Evolutionary conservation across 176 grass and related monocot species (phyloP), one percentile per base, ranked within the genome.

Genomic region (Cenchrus fungigraminus): DNA sequence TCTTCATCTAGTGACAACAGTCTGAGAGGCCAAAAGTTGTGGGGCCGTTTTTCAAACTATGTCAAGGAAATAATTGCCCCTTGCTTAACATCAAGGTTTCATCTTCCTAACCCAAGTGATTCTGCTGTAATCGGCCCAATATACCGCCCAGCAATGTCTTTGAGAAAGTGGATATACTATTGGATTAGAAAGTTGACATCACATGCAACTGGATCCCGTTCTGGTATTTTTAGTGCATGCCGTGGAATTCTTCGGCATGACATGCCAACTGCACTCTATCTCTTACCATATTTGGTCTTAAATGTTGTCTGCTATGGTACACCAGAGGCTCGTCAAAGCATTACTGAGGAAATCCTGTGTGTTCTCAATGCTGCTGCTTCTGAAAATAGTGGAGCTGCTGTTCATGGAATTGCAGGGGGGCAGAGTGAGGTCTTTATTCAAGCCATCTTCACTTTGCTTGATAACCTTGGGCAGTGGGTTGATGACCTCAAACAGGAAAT

Each of bases 391-490:
- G 96, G 87, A 69, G 85, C 91, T 88, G 80, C 86, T 80, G 74
- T 92, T 78, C 84, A 97, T 82, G 93, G 86, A 87, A 82, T 87
- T 85, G 88, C 89, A 74, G 89, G 86, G 47, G 87, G 89, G 12
- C 96, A 98, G 77, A 98, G 87, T 80, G 96, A 98, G 71, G 87
- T 98, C 46, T 98, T 93, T 85, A 83, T 98, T 77, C 96, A 98
- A 88, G 96, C 91, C 70, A 90, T 98, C 73, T 98, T 98, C 73
- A 98, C 96, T 83, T 87, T 98, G 62, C 96, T 98, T 63, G 96
- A 98, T 90, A 95, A 98, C 85, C 93, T 98, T 58, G 96, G 91
- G 56, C 93, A 98, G 73, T 95, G 96, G 96, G 96, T 98, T 82
- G 96, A 95, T 89, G 96, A 98, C 84, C 84, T 98, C 64, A 98